Base-by-base conservation (phyloP, 495 filamentous ascomycete genomes). In the Letharia columbiana region DNA sequence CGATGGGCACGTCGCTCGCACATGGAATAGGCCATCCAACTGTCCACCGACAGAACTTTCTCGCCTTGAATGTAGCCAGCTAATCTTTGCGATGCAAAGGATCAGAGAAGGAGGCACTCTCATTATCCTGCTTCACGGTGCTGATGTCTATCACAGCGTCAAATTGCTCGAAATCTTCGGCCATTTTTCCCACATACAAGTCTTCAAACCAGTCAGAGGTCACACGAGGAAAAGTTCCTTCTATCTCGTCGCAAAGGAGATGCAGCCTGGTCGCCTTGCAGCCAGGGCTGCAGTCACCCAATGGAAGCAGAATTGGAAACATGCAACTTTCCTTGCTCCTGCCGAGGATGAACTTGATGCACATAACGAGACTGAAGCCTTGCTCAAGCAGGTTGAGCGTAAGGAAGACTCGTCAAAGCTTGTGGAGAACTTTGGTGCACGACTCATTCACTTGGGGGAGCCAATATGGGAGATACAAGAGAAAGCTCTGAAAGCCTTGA, bases 1-100 rank as follows among this genome's bases (percentile, higher is more conserved):
- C 71, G 83, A 87, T 66, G 83, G 84, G 1, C 79, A 86, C 45
- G 80, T 83, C 3, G 73, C 84, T 18, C 71, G 83, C 20, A 79
- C 70, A 0, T 83, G 86, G 23, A 28, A 28, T 28, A 28, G 23
- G 23, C 23, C 23, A 28, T 28, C 23, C 39, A 78, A 82, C 69
- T 72, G 79, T n/a, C 73, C 81, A 64, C 35, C 17, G 0, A 63
- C 65, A 42, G 81, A 84, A 70, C 71, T 72, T 13, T 39, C 50
- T 15, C 74, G 82, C 37, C 72, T 84, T 17, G 65, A 66, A 0
- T 59, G 68, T 17, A 68, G 74, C 1, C 79, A 83, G 70, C 71
- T 83, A 5, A 75, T 78, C 20, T 64, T 83, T 18, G 80, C 69
- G 2, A 66, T 83, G 7, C 71, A 78, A 59, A 75, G 76, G 49